Conservation (phyloP, 345 rosid species). For the Linum trigynum region DNA sequence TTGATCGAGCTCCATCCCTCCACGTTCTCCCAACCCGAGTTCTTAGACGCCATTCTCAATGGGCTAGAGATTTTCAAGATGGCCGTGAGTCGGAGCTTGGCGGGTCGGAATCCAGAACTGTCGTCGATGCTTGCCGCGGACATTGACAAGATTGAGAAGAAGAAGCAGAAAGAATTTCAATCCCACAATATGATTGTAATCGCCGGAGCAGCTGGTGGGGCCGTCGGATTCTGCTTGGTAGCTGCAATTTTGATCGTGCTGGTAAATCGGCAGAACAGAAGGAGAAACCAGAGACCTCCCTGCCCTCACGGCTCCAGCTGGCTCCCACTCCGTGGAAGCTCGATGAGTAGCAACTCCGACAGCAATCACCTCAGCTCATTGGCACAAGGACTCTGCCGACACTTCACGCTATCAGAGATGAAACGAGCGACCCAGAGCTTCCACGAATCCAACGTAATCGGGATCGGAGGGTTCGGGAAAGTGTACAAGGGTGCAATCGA, state of each 20-base stretch:
- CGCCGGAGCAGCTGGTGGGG: constrained; percentile 53
- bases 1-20: constrained; percentile 50
- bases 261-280: constrained; percentile 29
- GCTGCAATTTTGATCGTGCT: constrained; percentile 38
- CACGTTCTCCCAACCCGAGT: constrained; percentile 26
- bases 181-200: constrained; percentile 15
- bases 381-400: constrained; percentile 62
- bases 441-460: constrained; percentile 56
- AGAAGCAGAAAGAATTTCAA: constrained; percentile 7
- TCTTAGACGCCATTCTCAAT: constrained; percentile 41
- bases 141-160: constrained; percentile 10
- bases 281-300: constrained; percentile 15
- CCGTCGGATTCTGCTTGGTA: constrained; percentile 36
- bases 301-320: constrained; percentile 50
- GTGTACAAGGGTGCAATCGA: constrained; percentile 74
- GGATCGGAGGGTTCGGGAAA: constrained; percentile 89
- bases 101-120: constrained; percentile 55
- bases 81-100: constrained; percentile 36
- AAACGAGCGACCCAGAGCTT: constrained; percentile 54
- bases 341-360: constrained; percentile 35
- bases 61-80: constrained; percentile 81
- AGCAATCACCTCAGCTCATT: constrained; percentile 44
- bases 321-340: constrained; percentile 53
- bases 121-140: constrained; percentile 43
- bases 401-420: constrained; percentile 54